phyloP scores from a whole-genome alignment of 2,329 filamentous ascomycete species.

The Pyricularia grisea region DNA sequence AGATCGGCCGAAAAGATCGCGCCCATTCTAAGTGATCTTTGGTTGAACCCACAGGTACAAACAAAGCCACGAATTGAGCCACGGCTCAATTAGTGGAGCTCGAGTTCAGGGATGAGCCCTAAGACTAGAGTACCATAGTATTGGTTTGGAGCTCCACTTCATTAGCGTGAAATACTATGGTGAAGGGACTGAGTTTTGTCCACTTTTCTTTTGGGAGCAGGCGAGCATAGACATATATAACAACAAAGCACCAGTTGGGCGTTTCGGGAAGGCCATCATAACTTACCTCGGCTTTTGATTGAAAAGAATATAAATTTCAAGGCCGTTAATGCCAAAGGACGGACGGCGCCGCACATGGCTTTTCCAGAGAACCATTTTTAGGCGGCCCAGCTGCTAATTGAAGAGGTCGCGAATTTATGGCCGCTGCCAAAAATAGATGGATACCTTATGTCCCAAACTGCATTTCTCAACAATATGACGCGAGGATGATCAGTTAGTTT shows the following conservation, averaged over 20 bases:
- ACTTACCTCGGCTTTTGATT: not conserved
- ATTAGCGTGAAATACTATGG: no score
- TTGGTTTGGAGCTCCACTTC: no score
- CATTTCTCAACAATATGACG: not conserved
- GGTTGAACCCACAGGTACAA: no score
- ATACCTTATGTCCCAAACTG: not conserved
- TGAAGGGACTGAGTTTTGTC: no score
- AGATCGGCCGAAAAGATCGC: no score
- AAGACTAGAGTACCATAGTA: no score
- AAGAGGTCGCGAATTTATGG: not conserved
- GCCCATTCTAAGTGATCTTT: no score
- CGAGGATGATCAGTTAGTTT: not conserved
- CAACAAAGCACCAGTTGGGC: not conserved
- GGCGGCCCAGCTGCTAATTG: not conserved
- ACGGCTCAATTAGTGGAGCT: no score
- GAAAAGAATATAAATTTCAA: not conserved
- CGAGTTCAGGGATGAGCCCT: no score
- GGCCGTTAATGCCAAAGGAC: not conserved
- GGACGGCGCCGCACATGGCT: not conserved
- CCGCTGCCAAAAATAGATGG: not conserved
- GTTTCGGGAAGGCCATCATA: not conserved
- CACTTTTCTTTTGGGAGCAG: not conserved
- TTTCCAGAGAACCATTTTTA: not conserved
- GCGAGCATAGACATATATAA: not conserved
- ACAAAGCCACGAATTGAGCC: no score